Conservation (phyloP, 139 green algal genomes). For the Astrephomene gubernaculifera region DNA sequence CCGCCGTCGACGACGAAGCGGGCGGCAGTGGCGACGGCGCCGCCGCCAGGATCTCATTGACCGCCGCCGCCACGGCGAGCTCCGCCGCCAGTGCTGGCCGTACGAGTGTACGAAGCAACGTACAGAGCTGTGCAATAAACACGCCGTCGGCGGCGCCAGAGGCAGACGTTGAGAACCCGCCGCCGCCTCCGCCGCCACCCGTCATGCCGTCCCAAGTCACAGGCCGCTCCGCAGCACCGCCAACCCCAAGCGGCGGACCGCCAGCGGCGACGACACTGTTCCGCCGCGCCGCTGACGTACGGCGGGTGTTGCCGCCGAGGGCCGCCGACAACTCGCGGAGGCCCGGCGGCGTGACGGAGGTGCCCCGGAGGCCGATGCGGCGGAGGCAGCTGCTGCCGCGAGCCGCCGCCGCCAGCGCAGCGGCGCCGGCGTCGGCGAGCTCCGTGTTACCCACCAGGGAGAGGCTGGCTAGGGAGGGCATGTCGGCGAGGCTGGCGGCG, state of each 20-base stretch:
- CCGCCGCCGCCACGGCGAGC: conserved; percentile 20
- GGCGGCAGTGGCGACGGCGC: background rate
- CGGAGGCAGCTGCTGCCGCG: background rate
- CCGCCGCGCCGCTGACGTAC: conserved; percentile 1
- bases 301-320: background rate
- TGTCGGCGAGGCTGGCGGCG: background rate
- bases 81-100: conserved; percentile 31
- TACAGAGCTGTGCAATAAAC: background rate
- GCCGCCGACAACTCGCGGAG: background rate
- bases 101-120: conserved; percentile 15
- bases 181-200: background rate
- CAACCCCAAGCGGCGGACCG: no score
- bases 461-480: background rate
- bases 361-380: conserved; percentile 30
- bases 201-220: conserved; percentile 16
- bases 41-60: conserved; percentile 6
- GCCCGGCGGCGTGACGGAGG: background rate
- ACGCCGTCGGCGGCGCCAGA: background rate
- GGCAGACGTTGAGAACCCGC: background rate
- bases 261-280: background rate
- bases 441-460: conserved; percentile 13
- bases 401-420: conserved; percentile 4
- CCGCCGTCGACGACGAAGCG: background rate
- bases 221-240: background rate
- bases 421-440: background rate